phyloP scores from a whole-genome alignment of 129 eudicot genomes.

The Helichrysum umbraculigerum region DNA sequence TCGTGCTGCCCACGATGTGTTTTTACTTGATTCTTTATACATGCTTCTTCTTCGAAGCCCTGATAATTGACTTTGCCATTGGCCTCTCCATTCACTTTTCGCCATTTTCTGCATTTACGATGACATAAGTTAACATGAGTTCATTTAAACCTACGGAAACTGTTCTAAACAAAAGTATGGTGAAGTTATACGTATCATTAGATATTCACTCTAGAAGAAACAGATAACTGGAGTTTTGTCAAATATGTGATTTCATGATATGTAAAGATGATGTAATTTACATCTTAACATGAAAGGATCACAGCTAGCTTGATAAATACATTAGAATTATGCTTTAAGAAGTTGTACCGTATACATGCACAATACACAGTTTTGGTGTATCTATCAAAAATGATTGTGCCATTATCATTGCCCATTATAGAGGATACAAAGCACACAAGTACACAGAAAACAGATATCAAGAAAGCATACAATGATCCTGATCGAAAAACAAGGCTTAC shows the following conservation, averaged over 20 bases:
- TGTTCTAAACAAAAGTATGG: neutral
- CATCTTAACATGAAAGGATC: too few species aligned
- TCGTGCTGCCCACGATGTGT: conserved; percentile 82
- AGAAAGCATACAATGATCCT: neutral
- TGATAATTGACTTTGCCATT: conserved; percentile 80
- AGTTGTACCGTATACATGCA: too few species aligned
- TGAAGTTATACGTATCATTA: neutral
- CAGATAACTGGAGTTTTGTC: neutral
- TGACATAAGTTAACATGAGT: neutral
- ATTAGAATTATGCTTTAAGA: too few species aligned
- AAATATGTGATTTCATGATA: neutral
- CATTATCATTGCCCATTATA: too few species aligned
- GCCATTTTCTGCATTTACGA: conserved; percentile 42
- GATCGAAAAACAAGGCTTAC: neutral
- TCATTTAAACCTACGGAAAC: neutral
- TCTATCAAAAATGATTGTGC: too few species aligned
- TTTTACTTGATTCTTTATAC: conserved; percentile 50
- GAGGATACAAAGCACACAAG: neutral
- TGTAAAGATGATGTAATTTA: neutral
- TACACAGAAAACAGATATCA: neutral
- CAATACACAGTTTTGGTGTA: too few species aligned
- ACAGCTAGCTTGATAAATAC: neutral
- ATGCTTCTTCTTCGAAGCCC: conserved; percentile 69
- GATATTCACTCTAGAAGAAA: neutral
- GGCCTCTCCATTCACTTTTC: conserved; percentile 72